Evolutionary conservation across 2,329 filamentous ascomycete species (phyloP), one percentile per base, ranked within the genome.

Genomic region (Claviceps sp.): DNA sequence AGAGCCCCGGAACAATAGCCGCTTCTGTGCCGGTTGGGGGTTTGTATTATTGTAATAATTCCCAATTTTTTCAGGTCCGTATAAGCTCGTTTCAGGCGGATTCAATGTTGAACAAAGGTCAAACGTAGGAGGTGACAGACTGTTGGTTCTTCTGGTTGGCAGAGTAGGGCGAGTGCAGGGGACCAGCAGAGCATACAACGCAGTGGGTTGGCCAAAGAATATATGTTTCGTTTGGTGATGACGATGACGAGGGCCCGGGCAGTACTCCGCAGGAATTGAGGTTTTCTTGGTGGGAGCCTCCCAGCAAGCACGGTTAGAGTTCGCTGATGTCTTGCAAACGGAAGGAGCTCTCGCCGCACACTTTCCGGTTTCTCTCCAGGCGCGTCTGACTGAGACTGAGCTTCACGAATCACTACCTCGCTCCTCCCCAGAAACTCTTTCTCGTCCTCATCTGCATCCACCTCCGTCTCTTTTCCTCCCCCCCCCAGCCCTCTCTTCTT

Each of bases 41-140:
- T 11, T 34, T 11, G 30, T 34, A 34, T 34, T 34, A 11, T 34
- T 34, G 30, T 34, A 34, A 34, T 34, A 11, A 11, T 11, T 34
- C 4, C 30, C 9, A 4, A 34, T 11, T 11, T 14, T 11, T 37
- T 20, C 9, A 8, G 13, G 16, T 47, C 40, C 37, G 50, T 48
- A 30, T 43, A 44, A 48, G 46, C 38, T 16, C 37, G 46, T 47
- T 37, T 48, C 50, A 52, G 48, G 48, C 46, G 30, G 40, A 47
- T 20, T 30, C 50, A 8, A 37, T 34, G 50, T 51, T 51, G 43
- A 51, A 51, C 50, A 42, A 47, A 44, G 37, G 50, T 48, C 26
- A 48, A 40, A 52, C 50, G 45, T 30, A 52, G 18, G 46, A 52
- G 49, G 42, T 44, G 46, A 22, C 22, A 37, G 46, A 44, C 43